Percentiles rank a stretch among this genome's conserved stretches.
Evolutionary conservation across 164 flowering plant species (phyloP).

Genomic region (Litsea cubeba): DNA sequence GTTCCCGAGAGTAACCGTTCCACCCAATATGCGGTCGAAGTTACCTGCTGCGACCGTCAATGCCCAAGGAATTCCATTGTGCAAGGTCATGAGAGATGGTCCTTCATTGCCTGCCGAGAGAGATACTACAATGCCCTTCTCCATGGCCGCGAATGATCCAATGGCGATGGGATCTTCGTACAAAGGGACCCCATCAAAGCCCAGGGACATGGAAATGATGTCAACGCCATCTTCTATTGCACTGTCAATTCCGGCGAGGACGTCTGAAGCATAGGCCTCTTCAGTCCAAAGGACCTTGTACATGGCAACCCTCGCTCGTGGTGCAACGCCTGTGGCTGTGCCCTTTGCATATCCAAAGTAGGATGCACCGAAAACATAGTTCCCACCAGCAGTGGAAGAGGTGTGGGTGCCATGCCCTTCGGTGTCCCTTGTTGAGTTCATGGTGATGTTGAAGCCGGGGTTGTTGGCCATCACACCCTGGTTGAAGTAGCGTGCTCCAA

Average conservation of each 20-base stretch:
- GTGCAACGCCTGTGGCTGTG: constrained; percentile 32
- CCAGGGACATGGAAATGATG: constrained; percentile 38
- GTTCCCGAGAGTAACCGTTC: constrained; percentile 13
- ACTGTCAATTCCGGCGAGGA: constrained; percentile 40
- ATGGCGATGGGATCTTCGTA: constrained; percentile 28
- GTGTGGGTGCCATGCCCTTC: constrained; percentile 42
- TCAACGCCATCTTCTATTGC: constrained; percentile 47
- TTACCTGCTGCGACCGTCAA: constrained; percentile 41
- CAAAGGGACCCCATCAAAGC: constrained; percentile 20
- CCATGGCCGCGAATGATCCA: constrained; percentile 40
- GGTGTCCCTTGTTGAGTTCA: constrained; percentile 33
- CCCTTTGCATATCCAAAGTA: constrained; percentile 43
- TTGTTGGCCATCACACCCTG: constrained; percentile 24
- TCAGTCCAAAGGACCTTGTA: constrained; percentile 30
- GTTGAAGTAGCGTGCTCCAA: constrained; percentile 38
- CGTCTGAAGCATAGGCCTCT: constrained; percentile 17
- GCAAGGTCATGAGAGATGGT: constrained; percentile 14
- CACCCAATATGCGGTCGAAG: constrained; percentile 20
- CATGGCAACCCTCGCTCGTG: constrained; percentile 35
- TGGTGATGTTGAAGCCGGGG: constrained; percentile 11
- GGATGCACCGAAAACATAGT: constrained; percentile 8
- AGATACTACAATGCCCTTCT: constrained; percentile 36
- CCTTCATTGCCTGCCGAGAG: constrained; percentile 40
- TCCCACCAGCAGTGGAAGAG: constrained; percentile 35
- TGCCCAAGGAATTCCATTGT: constrained; percentile 48